Conservation (phyloP, 2,329 filamentous ascomycete genomes). For the Hansfordia pulvinata region DNA sequence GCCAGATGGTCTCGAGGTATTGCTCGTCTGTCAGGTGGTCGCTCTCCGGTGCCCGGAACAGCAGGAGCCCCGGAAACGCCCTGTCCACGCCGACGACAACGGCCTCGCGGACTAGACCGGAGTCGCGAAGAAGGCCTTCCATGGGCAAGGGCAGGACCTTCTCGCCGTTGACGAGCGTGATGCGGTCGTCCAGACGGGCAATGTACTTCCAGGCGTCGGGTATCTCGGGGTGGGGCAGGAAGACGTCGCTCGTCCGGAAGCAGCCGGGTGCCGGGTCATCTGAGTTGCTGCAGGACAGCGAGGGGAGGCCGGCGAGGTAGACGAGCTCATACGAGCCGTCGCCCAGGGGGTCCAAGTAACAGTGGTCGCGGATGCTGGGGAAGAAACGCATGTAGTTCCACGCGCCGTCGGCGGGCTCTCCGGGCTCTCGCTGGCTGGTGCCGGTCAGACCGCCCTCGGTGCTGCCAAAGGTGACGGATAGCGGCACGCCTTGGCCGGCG, state of each 20-base stretch:
- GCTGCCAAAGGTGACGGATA: conserved; percentile 26
- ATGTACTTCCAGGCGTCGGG: conserved; percentile 23
- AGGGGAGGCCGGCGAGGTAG: conserved; percentile 19
- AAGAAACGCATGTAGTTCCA: conserved; percentile 28
- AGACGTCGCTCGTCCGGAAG: conserved; percentile 21
- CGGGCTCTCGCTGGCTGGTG: conserved; percentile 21
- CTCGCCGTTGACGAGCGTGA: conserved; percentile 23
- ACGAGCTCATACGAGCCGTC: conserved; percentile 19
- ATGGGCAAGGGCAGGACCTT: conserved; percentile 22
- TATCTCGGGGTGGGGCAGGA: conserved; percentile 19
- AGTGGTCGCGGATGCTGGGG: conserved; percentile 18
- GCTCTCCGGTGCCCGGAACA: conserved; percentile 15
- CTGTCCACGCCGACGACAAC: conserved; percentile 19
- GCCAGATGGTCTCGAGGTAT: conserved; percentile 22
- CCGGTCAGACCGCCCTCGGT: conserved; percentile 28
- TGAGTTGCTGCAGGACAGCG: conserved; percentile 18
- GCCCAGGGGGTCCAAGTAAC: conserved; percentile 22
- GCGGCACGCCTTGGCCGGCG: conserved; percentile 19
- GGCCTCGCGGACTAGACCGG: conserved; percentile 17
- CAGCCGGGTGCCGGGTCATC: conserved; percentile 21
- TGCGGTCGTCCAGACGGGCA: conserved; percentile 21
- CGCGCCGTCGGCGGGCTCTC: conserved; percentile 21
- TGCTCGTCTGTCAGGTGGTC: conserved; percentile 14
- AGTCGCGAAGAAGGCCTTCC: conserved; percentile 19
- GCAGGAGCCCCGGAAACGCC: conserved; percentile 16